A percentile compares a stretch with the other conserved stretches of the same genome.
phyloP scores from a whole-genome alignment of 805 yeast species.

The Sugiyamaella valdiviana region DNA sequence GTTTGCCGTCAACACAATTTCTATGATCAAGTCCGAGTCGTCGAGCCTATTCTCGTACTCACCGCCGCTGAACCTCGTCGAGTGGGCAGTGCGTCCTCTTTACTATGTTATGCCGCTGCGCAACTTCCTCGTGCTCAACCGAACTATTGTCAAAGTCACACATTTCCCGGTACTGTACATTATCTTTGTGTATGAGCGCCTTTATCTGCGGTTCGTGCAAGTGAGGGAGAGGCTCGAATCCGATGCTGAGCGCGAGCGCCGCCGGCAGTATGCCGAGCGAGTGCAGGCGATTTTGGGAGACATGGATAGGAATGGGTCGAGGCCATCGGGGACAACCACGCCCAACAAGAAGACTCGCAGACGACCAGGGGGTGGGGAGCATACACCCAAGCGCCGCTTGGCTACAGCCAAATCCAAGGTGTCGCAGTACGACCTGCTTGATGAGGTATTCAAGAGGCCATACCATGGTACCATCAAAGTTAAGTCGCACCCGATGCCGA shows the following conservation, averaged over 20 bases:
- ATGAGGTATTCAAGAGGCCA: constrained; percentile 27
- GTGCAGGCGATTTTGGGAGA: constrained; percentile 7
- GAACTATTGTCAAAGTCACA: constrained; percentile 33
- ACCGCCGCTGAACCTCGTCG: constrained; percentile 34
- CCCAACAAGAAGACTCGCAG: constrained; percentile 6
- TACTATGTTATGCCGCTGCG: constrained; percentile 28
- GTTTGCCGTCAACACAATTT: constrained; percentile 34
- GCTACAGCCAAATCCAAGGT: constrained; percentile 16
- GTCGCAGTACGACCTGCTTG: constrained; percentile 26
- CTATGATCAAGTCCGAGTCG: constrained; percentile 34
- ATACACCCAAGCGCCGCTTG: background rate
- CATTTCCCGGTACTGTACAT: constrained; percentile 33
- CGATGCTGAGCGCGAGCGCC: constrained; percentile 5
- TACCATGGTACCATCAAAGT: constrained; percentile 24
- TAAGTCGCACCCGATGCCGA: constrained; percentile 6
- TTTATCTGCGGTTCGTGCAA: constrained; percentile 17
- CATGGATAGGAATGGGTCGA: background rate
- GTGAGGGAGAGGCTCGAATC: constrained; percentile 5
- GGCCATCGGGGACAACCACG: background rate
- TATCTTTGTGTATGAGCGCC: constrained; percentile 32
- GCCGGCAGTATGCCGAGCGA: constrained; percentile 9
- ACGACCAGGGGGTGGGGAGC: constrained; percentile 1
- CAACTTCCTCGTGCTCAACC: constrained; percentile 28
- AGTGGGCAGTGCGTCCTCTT: constrained; percentile 30
- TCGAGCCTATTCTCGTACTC: constrained; percentile 33